Conservation (phyloP, 768 basidiomycete species). For the Lactarius akahatsu region DNA sequence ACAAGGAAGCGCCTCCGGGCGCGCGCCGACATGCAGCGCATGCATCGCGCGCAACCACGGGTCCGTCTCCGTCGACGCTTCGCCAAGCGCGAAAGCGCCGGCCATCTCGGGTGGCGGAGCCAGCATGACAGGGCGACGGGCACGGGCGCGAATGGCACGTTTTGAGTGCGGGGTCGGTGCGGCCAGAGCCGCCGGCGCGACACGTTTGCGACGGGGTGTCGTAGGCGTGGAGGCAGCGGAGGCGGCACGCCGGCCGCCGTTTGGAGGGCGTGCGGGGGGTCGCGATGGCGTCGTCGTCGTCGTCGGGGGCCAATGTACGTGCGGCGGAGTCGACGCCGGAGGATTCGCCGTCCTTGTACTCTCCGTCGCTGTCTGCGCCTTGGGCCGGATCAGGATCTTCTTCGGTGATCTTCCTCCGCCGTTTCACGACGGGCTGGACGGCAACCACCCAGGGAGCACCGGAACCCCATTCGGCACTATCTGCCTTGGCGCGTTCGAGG, state of each 20-base stretch:
- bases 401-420: constrained; percentile 21
- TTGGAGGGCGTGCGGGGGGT: constrained; percentile 53
- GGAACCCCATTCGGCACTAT: constrained; percentile 5
- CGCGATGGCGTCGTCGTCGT: constrained; percentile 28
- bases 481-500: constrained; percentile 8
- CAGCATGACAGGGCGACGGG: constrained; percentile 30
- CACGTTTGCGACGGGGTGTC: constrained; percentile 28
- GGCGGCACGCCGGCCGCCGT: constrained; percentile 49
- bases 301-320: constrained; percentile 29
- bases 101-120: constrained; percentile 40
- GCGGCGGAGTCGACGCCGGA: constrained; percentile 40
- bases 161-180: constrained; percentile 36
- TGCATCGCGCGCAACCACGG: constrained; percentile 89
- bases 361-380: constrained; percentile 25
- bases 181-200: constrained; percentile 31
- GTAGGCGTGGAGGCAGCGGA: constrained; percentile 24
- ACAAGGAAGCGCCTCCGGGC: constrained; percentile 88
- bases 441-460: constrained; percentile 28
- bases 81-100: constrained; percentile 37
- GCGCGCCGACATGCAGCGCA: constrained; percentile 87
- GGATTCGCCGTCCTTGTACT: constrained; percentile 35
- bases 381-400: constrained; percentile 10
- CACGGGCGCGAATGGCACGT: constrained; percentile 26
- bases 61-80: constrained; percentile 57
- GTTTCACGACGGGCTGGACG: constrained; percentile 15